Conservation (phyloP, 2,329 filamentous ascomycete species). For the Talaromyces sp. region DNA sequence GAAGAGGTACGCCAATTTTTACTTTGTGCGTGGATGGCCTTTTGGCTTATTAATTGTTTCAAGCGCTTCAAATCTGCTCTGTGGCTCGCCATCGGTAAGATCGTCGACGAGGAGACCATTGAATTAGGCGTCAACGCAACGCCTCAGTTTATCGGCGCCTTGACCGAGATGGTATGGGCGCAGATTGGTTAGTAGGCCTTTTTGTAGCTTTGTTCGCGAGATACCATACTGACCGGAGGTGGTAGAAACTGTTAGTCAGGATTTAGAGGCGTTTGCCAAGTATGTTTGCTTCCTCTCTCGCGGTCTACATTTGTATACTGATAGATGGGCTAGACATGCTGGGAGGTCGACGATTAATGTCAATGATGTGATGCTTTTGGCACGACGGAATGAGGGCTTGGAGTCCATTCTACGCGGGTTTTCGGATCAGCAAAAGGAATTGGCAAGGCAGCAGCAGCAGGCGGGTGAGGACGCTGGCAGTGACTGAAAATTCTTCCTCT, state of each 20-base stretch:
- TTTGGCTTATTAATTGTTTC: background rate
- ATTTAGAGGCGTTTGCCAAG: conserved; percentile 60
- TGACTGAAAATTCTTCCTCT: background rate
- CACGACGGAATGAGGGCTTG: conserved; percentile 79
- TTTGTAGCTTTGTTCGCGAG: background rate
- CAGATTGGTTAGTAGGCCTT: conserved; percentile 65
- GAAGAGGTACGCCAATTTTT: background rate
- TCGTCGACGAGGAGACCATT: conserved; percentile 78
- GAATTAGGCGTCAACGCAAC: conserved; percentile 75
- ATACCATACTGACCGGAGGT: background rate
- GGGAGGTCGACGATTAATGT: conserved; percentile 73
- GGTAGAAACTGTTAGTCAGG: conserved; percentile 49
- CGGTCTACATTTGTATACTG: background rate
- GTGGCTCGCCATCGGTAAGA: conserved; percentile 78
- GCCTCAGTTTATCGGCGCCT: conserved; percentile 77
- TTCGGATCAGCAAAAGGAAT: conserved; percentile 20
- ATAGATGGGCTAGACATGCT: conserved; percentile 64
- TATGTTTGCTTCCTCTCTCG: conserved; percentile 20
- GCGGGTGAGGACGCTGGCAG: background rate
- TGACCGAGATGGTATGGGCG: conserved; percentile 81
- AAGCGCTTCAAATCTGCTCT: conserved; percentile 78
- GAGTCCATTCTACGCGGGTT: conserved; percentile 59
- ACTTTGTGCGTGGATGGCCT: background rate
- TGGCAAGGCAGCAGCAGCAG: conserved; percentile 3
- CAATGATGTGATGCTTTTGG: conserved; percentile 81